These are phyloP conservation scores for Blastobotrys indianensis DNA, from an alignment of 1,139 yeast genomes.

Conservation along the genomic window DNA sequence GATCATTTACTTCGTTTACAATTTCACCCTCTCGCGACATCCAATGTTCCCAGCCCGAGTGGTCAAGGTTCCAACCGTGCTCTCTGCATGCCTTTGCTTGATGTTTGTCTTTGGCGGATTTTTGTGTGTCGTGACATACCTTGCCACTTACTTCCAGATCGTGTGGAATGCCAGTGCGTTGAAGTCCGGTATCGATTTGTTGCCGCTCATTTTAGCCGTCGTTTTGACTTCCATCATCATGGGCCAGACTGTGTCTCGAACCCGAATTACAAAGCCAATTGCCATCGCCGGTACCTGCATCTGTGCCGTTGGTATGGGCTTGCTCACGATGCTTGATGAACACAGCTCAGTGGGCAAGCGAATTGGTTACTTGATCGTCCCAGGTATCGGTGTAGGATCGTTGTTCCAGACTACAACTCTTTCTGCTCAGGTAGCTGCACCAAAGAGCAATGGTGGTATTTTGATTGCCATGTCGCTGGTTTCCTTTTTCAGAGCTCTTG, in stretches of 20 bases:
- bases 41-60: conserved; percentile 46
- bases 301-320: conserved; percentile 50
- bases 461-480: conserved; percentile 46
- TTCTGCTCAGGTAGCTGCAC: conserved; percentile 51
- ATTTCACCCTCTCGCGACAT: conserved; percentile 40
- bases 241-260: conserved; percentile 44
- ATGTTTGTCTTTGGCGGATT: conserved; percentile 42
- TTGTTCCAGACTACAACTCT: conserved; percentile 49
- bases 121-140: conserved; percentile 41
- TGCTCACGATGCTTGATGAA: conserved; percentile 39
- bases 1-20: conserved; percentile 43
- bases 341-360: conserved; percentile 13
- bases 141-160: conserved; percentile 54
- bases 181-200: conserved; percentile 52
- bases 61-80: conserved; percentile 35
- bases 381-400: conserved; percentile 53
- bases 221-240: conserved; percentile 43
- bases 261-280: conserved; percentile 46
- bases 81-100: conserved; percentile 39
- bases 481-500: conserved; percentile 44
- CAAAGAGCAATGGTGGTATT: conserved; percentile 46
- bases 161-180: conserved; percentile 45
- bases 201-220: conserved; percentile 51
- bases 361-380: conserved; percentile 50
- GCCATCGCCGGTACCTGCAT: conserved; percentile 41